phyloP scores from a whole-genome alignment of 805 yeast genomes.

The Osmozyma mogii region DNA sequence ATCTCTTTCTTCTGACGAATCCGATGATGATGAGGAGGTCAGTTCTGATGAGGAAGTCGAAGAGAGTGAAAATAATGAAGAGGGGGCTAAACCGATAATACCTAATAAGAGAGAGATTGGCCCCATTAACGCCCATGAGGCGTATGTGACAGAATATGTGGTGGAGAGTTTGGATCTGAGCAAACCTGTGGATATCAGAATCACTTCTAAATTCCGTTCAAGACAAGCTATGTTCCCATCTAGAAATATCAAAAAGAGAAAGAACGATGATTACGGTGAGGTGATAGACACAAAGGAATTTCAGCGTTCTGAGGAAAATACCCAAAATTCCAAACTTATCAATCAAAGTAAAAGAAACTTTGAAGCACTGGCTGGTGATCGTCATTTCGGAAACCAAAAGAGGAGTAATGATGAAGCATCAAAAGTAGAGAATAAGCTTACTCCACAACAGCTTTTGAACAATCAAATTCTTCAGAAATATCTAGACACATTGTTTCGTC shows the following conservation, averaged over 20 bases:
- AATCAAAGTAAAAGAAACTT: constrained; percentile 31
- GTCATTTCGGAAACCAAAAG: too few relatives aligned
- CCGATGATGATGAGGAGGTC: constrained; percentile 20
- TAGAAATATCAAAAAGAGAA: constrained; percentile 38
- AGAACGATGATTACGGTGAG: constrained; percentile 85
- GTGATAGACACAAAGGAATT: constrained; percentile 61
- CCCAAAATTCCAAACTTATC: constrained; percentile 25
- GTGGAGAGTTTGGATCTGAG: constrained; percentile 32
- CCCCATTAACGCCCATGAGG: constrained; percentile 35
- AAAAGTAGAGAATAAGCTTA: constrained; percentile 21
- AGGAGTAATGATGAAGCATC: constrained; percentile 13
- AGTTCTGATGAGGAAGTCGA: constrained; percentile 23
- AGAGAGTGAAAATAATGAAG: too few relatives aligned
- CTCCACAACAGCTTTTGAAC: constrained; percentile 37
- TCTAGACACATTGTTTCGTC: constrained; percentile 44
- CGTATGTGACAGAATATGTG: constrained; percentile 30
- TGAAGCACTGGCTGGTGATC: constrained; percentile 4
- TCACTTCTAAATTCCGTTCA: constrained; percentile 36
- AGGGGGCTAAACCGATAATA: too few relatives aligned
- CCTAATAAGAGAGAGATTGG: too few relatives aligned
- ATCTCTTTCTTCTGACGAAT: constrained; percentile 19
- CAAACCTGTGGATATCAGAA: constrained; percentile 47
- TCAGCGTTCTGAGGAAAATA: constrained; percentile 44
- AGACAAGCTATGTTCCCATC: constrained; percentile 71
- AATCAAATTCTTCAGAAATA: constrained; percentile 32